These are phyloP conservation scores for Penicillium simplicissimum DNA, from an alignment of 495 filamentous ascomycete species.

Conservation along the genomic window DNA sequence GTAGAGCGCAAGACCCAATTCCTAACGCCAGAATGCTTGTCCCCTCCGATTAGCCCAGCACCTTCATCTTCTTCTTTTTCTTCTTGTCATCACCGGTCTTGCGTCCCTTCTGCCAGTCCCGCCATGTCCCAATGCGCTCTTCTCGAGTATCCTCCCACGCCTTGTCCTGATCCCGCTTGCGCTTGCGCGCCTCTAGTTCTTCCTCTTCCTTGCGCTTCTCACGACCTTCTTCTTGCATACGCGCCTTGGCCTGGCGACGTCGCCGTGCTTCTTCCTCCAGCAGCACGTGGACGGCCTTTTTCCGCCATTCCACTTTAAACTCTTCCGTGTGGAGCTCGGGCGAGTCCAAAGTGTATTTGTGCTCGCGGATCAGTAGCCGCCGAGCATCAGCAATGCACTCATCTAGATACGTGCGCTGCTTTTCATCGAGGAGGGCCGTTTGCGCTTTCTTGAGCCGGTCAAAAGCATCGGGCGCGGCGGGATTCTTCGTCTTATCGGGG, in stretches of 20 bases:
- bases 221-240: constrained; percentile 94
- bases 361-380: constrained; percentile 88
- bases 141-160: constrained; percentile 94
- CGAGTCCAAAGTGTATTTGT: constrained; percentile 87
- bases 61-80: constrained; percentile 95
- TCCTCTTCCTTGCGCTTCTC: constrained; percentile 86
- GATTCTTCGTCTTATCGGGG: constrained; percentile 95
- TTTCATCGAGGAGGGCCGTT: constrained; percentile 88
- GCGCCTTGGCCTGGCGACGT: constrained; percentile 83
- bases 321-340: constrained; percentile 75
- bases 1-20: neutral
- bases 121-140: constrained; percentile 89
- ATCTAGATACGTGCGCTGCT: constrained; percentile 80
- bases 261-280: constrained; percentile 89
- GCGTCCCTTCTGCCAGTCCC: constrained; percentile 77
- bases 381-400: constrained; percentile 96
- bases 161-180: constrained; percentile 89
- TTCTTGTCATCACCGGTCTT: constrained; percentile 56
- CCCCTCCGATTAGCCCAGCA: constrained; percentile 52
- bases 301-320: constrained; percentile 81
- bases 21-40: neutral
- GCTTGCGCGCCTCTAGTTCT: constrained; percentile 81
- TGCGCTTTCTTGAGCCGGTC: constrained; percentile 96
- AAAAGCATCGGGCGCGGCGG: constrained; percentile 89
- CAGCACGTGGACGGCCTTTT: constrained; percentile 89